A percentile compares a stretch with the other conserved stretches of the same genome.
phyloP scores from a whole-genome alignment of 164 flowering plant species.

The Piper betle region DNA sequence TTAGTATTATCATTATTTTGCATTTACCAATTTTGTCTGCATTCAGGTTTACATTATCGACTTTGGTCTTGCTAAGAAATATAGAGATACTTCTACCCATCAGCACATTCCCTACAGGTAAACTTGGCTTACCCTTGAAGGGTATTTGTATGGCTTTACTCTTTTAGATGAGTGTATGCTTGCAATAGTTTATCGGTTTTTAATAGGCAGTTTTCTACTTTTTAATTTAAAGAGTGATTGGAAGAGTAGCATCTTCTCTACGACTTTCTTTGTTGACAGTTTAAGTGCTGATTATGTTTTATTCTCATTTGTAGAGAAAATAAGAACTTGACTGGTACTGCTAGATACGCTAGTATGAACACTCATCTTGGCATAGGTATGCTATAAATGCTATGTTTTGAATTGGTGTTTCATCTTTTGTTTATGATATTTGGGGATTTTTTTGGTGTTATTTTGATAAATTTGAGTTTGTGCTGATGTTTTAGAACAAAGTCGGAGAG shows the following conservation, averaged over 20 bases:
- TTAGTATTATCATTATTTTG: too few relatives aligned
- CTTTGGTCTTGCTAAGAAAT: slow-evolving; percentile 20
- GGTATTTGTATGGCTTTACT: too few relatives aligned
- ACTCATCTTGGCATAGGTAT: slow-evolving; percentile 94
- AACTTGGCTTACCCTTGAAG: too few relatives aligned
- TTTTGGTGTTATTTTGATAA: not conserved
- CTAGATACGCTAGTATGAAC: slow-evolving; percentile 94
- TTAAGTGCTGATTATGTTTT: not conserved
- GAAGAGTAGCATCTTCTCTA: not conserved
- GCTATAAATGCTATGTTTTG: slow-evolving; percentile 3
- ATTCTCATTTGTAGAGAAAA: slow-evolving; percentile 54
- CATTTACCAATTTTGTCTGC: slow-evolving; percentile 17
- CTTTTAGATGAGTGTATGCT: too few relatives aligned
- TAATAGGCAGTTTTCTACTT: too few relatives aligned
- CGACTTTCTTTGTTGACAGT: not conserved
- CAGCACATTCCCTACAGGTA: slow-evolving; percentile 83
- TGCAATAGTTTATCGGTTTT: too few relatives aligned
- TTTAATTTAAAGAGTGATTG: not conserved
- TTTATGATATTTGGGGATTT: not conserved
- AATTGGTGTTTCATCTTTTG: not conserved
- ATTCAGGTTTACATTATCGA: too few relatives aligned
- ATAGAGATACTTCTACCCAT: slow-evolving; percentile 46
- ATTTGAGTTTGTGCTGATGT: slow-evolving; percentile 3
- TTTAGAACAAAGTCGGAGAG: slow-evolving; percentile 90
- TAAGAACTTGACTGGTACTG: slow-evolving; percentile 90